phyloP scores from a whole-genome alignment of 805 yeast species.

The Cyberlindnera misumaiensis region DNA sequence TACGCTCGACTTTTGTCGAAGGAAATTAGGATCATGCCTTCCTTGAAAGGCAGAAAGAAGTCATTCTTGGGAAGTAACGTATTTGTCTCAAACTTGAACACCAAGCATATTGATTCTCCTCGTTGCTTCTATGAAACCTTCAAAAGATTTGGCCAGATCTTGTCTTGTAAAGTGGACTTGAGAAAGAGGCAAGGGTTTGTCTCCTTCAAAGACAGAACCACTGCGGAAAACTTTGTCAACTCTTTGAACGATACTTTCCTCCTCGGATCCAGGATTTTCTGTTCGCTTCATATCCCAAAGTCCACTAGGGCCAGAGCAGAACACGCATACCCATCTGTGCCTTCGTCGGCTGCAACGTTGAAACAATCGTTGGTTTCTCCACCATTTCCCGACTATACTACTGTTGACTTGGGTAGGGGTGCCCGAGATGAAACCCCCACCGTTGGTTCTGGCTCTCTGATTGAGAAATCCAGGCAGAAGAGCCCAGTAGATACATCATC shows the following conservation, averaged over 20 bases:
- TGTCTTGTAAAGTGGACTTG: slow-evolving; percentile 35
- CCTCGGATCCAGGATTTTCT: slow-evolving; percentile 27
- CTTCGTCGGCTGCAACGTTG: slow-evolving; percentile 6
- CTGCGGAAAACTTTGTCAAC: slow-evolving; percentile 30
- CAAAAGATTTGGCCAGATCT: slow-evolving; percentile 35
- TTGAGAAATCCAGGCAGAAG: no score
- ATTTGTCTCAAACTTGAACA: slow-evolving; percentile 37
- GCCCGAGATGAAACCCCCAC: no score
- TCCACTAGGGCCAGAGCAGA: slow-evolving; percentile 6
- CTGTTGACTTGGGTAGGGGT: no score
- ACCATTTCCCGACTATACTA: no score
- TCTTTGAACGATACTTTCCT: slow-evolving; percentile 23
- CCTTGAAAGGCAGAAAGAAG: slow-evolving; percentile 39
- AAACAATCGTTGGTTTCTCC: neutral
- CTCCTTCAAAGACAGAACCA: slow-evolving; percentile 27
- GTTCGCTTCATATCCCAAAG: slow-evolving; percentile 35
- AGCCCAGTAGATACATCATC: no score
- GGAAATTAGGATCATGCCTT: slow-evolving; percentile 52
- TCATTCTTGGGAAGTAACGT: slow-evolving; percentile 40
- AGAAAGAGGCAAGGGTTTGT: slow-evolving; percentile 35
- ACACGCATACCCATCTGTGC: neutral
- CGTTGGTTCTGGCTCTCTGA: no score
- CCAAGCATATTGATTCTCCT: slow-evolving; percentile 28
- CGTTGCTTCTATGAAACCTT: slow-evolving; percentile 43
- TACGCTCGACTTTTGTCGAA: slow-evolving; percentile 33